Base-by-base conservation (phyloP, 345 rosid species). In the Rhodamnia rubescens region DNA sequence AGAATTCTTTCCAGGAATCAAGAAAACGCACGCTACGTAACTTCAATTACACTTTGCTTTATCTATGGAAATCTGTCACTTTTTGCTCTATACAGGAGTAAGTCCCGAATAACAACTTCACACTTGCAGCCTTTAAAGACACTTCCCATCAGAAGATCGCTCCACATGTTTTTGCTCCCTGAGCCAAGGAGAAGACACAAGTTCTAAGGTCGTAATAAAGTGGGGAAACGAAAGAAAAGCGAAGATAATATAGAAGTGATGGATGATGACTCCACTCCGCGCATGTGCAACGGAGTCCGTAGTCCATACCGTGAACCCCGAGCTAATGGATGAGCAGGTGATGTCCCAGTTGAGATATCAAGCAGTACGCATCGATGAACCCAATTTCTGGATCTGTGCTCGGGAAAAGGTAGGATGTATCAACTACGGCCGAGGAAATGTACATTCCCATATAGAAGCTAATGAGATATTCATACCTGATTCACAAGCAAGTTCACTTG, bases 401-500 rank as follows among this genome's bases (percentile, higher is more conserved):
- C 47, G 13, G 24, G 40, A 36, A 36, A 69, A 32, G 47, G 44
- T 69, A 69, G 24, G 2, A 32, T 18, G 14, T 32, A 36, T 32
- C 5, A 36, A 69, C 47, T 16, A 32, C 78, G 11, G 78, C 47
- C 78, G 42, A 32, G 78, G 16, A 8, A 32, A 32, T 32, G 78
- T 32, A 64, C 27, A 7, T 36, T 40, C 49, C 14, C 36, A 42
- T 16, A 24, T 47, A 36, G 18, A 53, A 40, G 84, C 20, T 56
- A 36, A 21, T 26, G 12, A 22, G 42, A 59, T 26, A 6, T 15
- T 55, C 85, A 80, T 88, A 98, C 99, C 99, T 96, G 93, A 90
- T 98, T 95, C 87, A 98, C 99, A 83, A 98, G 98, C 91, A 98
- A 85, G 94, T 94, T 94, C 83, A 96, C 99, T 94, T 98, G 99